These are phyloP conservation scores for Miamiensis avidus DNA, from an alignment of 169 alveolate species.

Conservation along the genomic window DNA sequence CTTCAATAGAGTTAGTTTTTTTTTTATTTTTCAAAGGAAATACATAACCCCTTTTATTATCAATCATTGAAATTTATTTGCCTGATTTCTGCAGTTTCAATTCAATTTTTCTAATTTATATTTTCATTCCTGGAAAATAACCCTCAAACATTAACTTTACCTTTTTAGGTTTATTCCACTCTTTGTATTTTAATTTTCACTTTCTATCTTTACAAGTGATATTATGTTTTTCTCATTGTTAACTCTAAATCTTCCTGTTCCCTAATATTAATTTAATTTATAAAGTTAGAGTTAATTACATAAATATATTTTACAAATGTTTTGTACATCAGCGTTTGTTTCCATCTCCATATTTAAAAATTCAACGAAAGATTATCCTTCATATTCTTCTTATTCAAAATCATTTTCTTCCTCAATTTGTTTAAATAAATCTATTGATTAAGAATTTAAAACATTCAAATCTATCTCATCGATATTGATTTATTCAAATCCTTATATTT, in stretches of 20 bases:
- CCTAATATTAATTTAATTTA: no score
- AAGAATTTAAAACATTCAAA: no score
- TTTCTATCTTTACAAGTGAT: neutral
- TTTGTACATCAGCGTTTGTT: neutral
- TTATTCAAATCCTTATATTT: no score
- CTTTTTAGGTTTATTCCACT: neutral
- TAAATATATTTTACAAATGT: no score
- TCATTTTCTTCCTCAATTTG: neutral
- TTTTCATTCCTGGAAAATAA: neutral
- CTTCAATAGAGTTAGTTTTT: constrained; percentile 1
- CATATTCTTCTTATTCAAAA: neutral
- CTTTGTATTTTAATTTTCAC: neutral
- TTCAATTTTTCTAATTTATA: neutral
- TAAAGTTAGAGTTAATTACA: no score
- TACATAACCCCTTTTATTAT: constrained; percentile 2
- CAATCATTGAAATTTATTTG: constrained; percentile 11
- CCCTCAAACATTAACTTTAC: neutral
- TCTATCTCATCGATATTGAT: no score
- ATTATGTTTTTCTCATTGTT: neutral
- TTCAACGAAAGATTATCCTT: neutral
- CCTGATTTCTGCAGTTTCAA: neutral
- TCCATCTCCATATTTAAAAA: constrained; percentile 14
- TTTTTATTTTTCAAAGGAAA: constrained; percentile 17
- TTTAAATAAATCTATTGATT: no score
- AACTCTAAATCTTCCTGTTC: constrained; percentile 14